Evolutionary conservation across 2,329 filamentous ascomycete species (phyloP), one percentile per base, ranked within the genome.

Genomic region (Trichoderma polysporum): DNA sequence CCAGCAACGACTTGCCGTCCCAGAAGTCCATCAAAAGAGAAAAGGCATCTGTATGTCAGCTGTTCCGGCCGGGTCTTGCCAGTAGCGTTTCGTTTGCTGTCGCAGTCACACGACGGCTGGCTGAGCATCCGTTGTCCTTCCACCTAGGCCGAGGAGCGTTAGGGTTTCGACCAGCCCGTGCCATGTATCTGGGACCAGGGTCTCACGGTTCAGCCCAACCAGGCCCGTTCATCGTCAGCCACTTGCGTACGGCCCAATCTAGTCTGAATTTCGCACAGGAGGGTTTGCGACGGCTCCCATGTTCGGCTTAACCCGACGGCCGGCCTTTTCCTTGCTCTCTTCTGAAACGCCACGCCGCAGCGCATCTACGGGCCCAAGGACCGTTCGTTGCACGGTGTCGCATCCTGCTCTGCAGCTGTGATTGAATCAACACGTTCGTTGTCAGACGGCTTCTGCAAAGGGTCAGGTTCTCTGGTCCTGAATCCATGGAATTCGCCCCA

Each of bases 31-130:
- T 45, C 19, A 12, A 45, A 22, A 37, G 22, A 49, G 22, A n/a
- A 5, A n/a, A 54, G 39, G 39, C 39, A 37, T 56, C 39, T 62
- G 57, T 56, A 66, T 50, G 57, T 66, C 65, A 61, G 65, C 53
- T 39, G 58, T 60, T 66, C 37, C 61, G 39, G 50, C 33, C 52
- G 47, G 54, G 47, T 49, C 31, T 52, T 27, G 52, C 63, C 63
- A 59, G 47, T 66, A 37, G 33, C 37, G 25, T 66, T 22, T 25
- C 13, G 49, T 39, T 45, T 29, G 50, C 49, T 52, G 35, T 49
- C 50, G 25, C 58, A 57, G 56, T 66, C 57, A 62, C 57, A 66
- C 65, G 49, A 61, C 49, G 65, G 65, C 65, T 56, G 65, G 57
- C 57, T 62, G 57, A 66, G 57, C 37, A 60, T 53, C 53, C 62